Base-by-base conservation (phyloP, 345 rosid genomes). In the Reutealis trisperma region DNA sequence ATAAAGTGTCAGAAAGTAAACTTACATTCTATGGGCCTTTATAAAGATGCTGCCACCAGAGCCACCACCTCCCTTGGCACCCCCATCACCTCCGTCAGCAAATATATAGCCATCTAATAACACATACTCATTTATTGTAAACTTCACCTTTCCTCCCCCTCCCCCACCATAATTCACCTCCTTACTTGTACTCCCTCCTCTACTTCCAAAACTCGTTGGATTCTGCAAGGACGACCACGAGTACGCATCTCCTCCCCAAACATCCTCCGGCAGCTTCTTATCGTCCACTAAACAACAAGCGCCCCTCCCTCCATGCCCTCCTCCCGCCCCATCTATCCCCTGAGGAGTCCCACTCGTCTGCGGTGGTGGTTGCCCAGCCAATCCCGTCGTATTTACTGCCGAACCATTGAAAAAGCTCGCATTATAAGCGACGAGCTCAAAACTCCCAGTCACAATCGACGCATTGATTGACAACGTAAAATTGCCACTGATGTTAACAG, bases 181-280 rank as follows among this genome's bases (percentile, higher is more conserved):
- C 81, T 45, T 89, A 74, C 97, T 96, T 55, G 97, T 92, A 34
- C 89, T 90, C 66, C 96, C 96, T 7, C 99, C 99, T 76, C 83
- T 84, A 73, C 99, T 96, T 66, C 98, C 99, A 78, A 83, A 90
- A 85, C 99, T 96, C 73, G 79, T 79, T 2, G 99, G 99, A 52
- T 24, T 74, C 76, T 91, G 87, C 85, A 96, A 77, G n/a, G 87
- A 80, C 6, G 94, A 87, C 99, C 99, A 96, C 2, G 99, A 90
- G 75, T 96, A 94, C 0, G 98, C 94, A 80, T 96, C 99, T 70
- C 99, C 99, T 55, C 99, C 99, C 98, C 99, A 94, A 5, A 92
- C 95, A 78, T 96, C 98, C 85, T 91, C 98, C 5, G 98, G 91
- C 70, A 92, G 86, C 92, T 89, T 90, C 24, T 68, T 80, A 63